Evolutionary conservation across 2,329 filamentous ascomycete species (phyloP), one percentile per base, ranked within the genome.

Genomic region (Cercospora zeina): DNA sequence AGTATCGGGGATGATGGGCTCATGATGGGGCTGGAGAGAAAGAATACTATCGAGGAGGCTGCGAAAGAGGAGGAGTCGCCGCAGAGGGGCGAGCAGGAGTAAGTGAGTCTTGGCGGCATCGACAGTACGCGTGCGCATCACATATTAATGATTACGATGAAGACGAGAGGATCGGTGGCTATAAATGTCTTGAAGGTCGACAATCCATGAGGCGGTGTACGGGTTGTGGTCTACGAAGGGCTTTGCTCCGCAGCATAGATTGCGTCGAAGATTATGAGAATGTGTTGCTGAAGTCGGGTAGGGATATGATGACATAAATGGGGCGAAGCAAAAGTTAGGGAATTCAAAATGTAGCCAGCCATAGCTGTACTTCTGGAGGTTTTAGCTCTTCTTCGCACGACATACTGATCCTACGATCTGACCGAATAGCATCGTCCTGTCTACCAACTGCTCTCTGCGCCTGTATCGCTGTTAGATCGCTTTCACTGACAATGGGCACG

Each of bases 1-100:
- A 51, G 45, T 33, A 58, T 21, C 33, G 50, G 55, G n/a, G 55
- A 65, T 36, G 63, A 62, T 47, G 63, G 61, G 6, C 39, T 56
- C 21, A 61, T 57, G 60, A 62, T 61, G 57, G 53, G 60, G 1
- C 19, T 68, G 33, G 64, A 59, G 42, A 62, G 58, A 42, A 61
- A 61, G 42, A 62, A 64, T 33, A 65, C 62, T 3, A 65, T 67
- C 36, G 63, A 67, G 24, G 66, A 68, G 58, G 59, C 56, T 11
- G 58, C 62, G 2, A 62, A 64, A 42, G 67, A 68, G 58, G 65
- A 62, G 16, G 67, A 67, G 47, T 56, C 51, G 19, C 59, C 61
- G 13, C 63, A 60, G 1, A 59, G 63, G 45, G 59, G 63, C 19
- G 62, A 62, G 39, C 36, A 49, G 9, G 50, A 33, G 8, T 51